Evolutionary conservation across 202 grass and related monocot genomes (phyloP).

Genomic region (Tripidium arundinaceum): DNA sequence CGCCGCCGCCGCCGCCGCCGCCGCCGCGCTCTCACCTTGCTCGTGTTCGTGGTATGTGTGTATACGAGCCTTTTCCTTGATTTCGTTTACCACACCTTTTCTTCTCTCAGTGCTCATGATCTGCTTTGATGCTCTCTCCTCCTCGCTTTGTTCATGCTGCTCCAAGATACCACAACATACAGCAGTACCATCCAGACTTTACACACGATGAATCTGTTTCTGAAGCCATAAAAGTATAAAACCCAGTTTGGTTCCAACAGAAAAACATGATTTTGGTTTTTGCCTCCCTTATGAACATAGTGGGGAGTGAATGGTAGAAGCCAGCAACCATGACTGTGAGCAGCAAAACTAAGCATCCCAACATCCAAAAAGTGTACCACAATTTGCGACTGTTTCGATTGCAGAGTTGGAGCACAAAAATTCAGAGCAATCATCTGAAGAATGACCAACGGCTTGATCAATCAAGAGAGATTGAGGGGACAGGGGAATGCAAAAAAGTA

Average conservation of each 20-base stretch:
- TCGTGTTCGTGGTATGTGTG: slow-evolving; percentile 13
- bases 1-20: not conserved
- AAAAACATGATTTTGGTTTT: not conserved
- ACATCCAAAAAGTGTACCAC: not conserved
- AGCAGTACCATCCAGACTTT: not conserved
- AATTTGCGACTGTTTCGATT: not conserved
- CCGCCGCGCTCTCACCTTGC: not conserved
- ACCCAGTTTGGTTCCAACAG: not conserved
- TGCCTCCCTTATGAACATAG: not conserved
- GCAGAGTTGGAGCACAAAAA: not conserved
- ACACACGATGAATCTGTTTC: not conserved
- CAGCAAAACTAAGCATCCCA: slow-evolving; percentile 6
- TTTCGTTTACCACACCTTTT: not conserved
- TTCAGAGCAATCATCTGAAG: not conserved
- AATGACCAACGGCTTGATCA: not conserved
- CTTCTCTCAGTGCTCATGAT: not conserved
- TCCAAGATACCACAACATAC: slow-evolving; percentile 16
- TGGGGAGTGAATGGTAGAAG: not conserved
- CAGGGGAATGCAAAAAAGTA: not conserved
- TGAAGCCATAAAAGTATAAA: not conserved
- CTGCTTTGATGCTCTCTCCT: not conserved
- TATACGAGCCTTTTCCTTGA: not conserved
- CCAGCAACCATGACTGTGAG: not conserved
- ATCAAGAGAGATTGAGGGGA: not conserved
- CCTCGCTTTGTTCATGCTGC: too few relatives aligned